Evolutionary conservation across 176 grass and related monocot species (phyloP).

Genomic region (Tillandsia leiboldiana): DNA sequence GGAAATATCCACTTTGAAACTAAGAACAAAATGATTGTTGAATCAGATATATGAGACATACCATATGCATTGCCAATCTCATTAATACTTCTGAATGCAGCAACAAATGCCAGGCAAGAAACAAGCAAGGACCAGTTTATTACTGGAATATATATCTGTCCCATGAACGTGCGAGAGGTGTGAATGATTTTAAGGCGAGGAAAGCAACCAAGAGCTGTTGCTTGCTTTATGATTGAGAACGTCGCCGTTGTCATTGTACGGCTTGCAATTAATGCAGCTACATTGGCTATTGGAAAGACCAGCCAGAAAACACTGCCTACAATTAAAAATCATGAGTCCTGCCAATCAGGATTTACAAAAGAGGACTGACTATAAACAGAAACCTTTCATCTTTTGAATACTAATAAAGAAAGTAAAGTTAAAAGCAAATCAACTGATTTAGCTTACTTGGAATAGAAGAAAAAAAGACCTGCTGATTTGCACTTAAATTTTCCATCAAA

Average conservation of each 20-base stretch:
- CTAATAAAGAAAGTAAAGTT: not conserved
- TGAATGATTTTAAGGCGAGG: constrained; percentile 97
- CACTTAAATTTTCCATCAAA: constrained; percentile 77
- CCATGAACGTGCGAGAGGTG: constrained; percentile 92
- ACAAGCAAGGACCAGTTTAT: constrained; percentile 92
- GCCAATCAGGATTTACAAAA: not conserved
- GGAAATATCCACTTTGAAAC: too few relatives aligned
- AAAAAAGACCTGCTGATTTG: constrained; percentile 94
- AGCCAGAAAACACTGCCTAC: constrained; percentile 77
- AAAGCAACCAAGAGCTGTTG: constrained; percentile 89
- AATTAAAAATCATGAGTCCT: constrained; percentile 26
- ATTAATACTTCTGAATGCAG: constrained; percentile 76
- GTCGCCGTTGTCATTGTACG: constrained; percentile 95
- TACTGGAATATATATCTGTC: constrained; percentile 98
- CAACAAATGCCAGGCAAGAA: constrained; percentile 76
- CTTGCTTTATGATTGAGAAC: constrained; percentile 93
- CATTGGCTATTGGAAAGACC: constrained; percentile 61
- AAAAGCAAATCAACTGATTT: constrained; percentile 19
- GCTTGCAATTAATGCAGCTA: constrained; percentile 91
- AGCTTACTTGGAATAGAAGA: constrained; percentile 92
- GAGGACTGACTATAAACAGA: not conserved
- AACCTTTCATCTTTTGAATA: too few relatives aligned
- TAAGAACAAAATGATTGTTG: not conserved
- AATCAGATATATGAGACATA: constrained; percentile 16
- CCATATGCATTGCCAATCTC: constrained; percentile 99